Evolutionary conservation across 169 alveolate species (phyloP), one percentile per base, ranked within the genome.

Genomic region (Plasmodium coatneyi): DNA sequence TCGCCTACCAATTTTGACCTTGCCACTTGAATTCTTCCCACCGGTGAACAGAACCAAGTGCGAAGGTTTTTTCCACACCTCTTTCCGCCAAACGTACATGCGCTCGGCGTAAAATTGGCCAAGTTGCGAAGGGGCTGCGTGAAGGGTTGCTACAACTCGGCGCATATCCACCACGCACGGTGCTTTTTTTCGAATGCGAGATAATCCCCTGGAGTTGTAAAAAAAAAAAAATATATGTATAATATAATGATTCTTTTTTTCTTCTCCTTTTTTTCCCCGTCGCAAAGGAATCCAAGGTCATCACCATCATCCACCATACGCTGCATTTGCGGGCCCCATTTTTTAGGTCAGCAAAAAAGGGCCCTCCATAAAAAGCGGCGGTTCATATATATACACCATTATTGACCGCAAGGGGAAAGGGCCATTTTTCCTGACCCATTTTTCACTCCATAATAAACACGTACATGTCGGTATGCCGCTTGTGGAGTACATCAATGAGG

Each of bases 401-500:
- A 14, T 49, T 49, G 60, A 14, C 9, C 60, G 22, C 60, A 49
- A 6, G 60, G 25, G 22, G 3, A 49, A 49, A 49, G 22, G 60
- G 25, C 60, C 22, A 49, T 14, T 16, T 14, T 49, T 71, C 80
- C 80, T 30, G n/a, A 0, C 41, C n/a, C 80, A 28, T 19, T 30
- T 71, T 12, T 14, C n/a, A n/a, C 41, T 19, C n/a, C 80, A 16
- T 19, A 71, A 30, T 32, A 74, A 32, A 74, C 43, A 74, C 43
- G 22, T 32, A 74, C 25, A 30, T 74, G 19, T 39, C 36, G 54
- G 54, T 60, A 87, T 87, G 93, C 79, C 93, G 30, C 56, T 71
- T 66, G 32, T 95, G 78, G 96, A 96, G 87, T 96, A 95, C 54
- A 16, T 96, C 16, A 96, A 96, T 93, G 93, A 94, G 56, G 97